Evolutionary conservation across 768 basidiomycete genomes (phyloP).

Genomic region (Lactifluus pinguis): DNA sequence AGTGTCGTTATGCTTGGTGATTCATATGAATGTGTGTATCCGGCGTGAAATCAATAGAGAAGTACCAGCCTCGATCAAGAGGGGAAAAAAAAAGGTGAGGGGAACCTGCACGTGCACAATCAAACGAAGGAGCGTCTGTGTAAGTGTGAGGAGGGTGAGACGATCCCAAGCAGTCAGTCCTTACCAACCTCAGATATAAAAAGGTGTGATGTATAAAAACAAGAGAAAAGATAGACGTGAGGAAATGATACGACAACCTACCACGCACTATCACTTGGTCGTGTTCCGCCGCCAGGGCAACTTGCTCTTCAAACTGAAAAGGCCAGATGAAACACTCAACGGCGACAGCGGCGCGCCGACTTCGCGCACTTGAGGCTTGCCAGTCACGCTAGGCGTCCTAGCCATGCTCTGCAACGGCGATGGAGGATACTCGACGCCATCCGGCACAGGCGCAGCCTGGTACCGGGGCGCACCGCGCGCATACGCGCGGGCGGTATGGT

Average conservation of each 20-base stretch:
- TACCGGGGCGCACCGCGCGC: not conserved
- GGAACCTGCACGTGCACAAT: constrained; percentile 8
- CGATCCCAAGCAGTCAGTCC: not conserved
- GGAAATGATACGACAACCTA: not conserved
- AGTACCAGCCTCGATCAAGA: not conserved
- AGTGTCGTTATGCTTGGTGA: not conserved
- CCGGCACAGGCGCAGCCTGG: constrained; percentile 14
- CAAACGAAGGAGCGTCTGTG: not conserved
- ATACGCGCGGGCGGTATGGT: not conserved
- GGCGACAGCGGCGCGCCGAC: not conserved
- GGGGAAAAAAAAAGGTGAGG: not conserved
- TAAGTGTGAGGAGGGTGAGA: not conserved
- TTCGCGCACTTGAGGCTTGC: not conserved
- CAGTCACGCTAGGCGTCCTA: not conserved
- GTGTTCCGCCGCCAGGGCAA: constrained; percentile 15
- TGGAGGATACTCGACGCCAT: constrained; percentile 11
- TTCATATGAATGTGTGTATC: not conserved
- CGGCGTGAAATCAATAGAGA: not conserved
- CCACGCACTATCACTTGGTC: not conserved
- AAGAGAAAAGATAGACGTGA: not conserved
- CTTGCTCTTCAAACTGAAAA: constrained; percentile 1
- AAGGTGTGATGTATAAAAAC: not conserved
- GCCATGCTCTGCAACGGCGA: constrained; percentile 5
- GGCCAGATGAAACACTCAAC: not conserved
- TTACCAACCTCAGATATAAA: not conserved